phyloP scores from a whole-genome alignment of 2,329 filamentous ascomycete species.

The Sporothrix pallida region DNA sequence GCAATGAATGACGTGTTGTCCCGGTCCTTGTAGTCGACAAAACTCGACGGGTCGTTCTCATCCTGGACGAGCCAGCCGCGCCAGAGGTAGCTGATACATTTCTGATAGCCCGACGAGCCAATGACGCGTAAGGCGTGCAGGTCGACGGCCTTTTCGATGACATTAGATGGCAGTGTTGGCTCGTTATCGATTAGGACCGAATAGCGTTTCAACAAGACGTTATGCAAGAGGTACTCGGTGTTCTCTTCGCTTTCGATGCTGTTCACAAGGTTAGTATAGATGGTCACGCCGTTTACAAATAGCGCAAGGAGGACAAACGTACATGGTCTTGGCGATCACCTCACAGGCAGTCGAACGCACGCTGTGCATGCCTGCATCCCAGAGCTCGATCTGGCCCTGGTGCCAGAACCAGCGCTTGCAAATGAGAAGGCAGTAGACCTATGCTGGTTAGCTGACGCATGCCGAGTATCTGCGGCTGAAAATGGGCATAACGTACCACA shows the following conservation, averaged over 20 bases:
- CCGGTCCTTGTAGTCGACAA: constrained; percentile 84
- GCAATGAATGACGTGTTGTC: constrained; percentile 76
- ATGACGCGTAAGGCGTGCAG: constrained; percentile 88
- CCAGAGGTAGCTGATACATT: constrained; percentile 93
- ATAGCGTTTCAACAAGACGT: constrained; percentile 85
- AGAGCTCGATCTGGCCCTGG: constrained; percentile 81
- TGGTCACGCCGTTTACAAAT: background rate
- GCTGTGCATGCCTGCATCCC: constrained; percentile 85
- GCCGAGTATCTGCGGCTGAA: too few species aligned
- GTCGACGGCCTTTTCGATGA: constrained; percentile 91
- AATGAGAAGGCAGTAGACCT: constrained; percentile 78
- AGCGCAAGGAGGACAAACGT: background rate
- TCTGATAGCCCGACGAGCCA: constrained; percentile 91
- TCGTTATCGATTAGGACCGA: constrained; percentile 76
- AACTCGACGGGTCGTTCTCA: constrained; percentile 85
- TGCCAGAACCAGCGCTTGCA: constrained; percentile 75
- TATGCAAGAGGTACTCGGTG: constrained; percentile 75
- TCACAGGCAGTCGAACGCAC: constrained; percentile 84
- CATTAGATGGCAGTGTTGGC: constrained; percentile 78
- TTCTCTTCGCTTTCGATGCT: constrained; percentile 88
- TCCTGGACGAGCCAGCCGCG: constrained; percentile 96
- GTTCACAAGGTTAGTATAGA: background rate
- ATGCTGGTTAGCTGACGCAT: background rate
- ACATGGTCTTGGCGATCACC: constrained; percentile 83
- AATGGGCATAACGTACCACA: constrained; percentile 54